Evolutionary conservation across 305 asterid species (phyloP), one percentile per base, ranked within the genome.

Genomic region (Fraxinus paxiana): DNA sequence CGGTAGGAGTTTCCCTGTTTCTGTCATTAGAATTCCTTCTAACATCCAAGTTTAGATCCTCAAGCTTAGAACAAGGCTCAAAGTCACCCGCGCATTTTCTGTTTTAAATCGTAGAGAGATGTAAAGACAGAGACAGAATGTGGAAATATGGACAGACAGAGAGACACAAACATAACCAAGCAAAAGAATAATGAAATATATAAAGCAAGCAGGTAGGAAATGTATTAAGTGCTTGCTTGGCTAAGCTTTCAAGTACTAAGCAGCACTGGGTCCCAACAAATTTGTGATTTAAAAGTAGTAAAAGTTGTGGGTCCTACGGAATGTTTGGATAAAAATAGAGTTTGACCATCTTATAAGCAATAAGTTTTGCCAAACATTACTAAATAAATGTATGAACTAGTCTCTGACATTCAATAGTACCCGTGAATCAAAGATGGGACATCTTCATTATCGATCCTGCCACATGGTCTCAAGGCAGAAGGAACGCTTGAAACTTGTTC

Each of bases 11-110:
- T 80, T 81, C 92, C 83, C 81, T 84, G 84, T 85, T 87, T 70
- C 76, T 77, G 83, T 82, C 94, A 80, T 78, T 79, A 65, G 91
- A 82, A 81, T 85, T 83, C 84, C 85, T 90, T 84, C 91, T 86
- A 84, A 95, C 91, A 85, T 91, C 94, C 93, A 95, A 91, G 86
- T 95, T 91, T 81, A 95, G 90, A 85, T 89, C 97, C 92, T 83
- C 97, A 75, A 92, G 94, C 94, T 92, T 93, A 92, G 94, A 91
- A 88, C 90, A 93, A 83, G 94, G 88, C 91, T 91, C 98, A 83
- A 88, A 78, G 86, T 92, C 93, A 86, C 89, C 90, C 79, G 82
- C 86, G 84, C 83, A 81, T 81, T 88, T 91, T 93, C 86, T 90
- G 90, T 79, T 87, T 81, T 90, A 82, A 84, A 56, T 84, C 81